Conservation (phyloP, 805 yeast genomes). For the Sugiyamaella americana region DNA sequence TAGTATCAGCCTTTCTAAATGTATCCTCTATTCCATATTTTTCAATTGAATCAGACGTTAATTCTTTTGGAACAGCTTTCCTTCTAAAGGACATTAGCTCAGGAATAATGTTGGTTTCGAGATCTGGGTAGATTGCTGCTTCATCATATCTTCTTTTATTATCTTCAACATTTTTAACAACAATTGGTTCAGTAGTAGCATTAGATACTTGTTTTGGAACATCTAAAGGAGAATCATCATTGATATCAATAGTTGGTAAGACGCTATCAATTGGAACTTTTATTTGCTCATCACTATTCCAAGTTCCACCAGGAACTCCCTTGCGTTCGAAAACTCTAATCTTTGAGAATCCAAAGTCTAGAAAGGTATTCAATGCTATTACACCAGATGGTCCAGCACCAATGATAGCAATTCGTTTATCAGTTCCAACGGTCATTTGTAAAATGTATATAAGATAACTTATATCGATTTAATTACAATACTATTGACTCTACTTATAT, state of each 20-base stretch:
- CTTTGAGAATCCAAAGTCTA: conserved; percentile 13
- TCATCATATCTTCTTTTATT: neutral
- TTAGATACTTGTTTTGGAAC: conserved; percentile 3
- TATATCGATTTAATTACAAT: too few relatives aligned
- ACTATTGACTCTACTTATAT: too few relatives aligned
- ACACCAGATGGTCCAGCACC: conserved; percentile 18
- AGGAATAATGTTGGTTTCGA: conserved; percentile 15
- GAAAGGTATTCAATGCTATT: conserved; percentile 12
- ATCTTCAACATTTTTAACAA: neutral
- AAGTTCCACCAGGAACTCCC: conserved; percentile 14
- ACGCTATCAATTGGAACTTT: neutral
- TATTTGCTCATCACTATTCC: conserved; percentile 7
- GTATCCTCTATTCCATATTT: conserved; percentile 10
- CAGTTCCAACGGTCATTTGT: neutral
- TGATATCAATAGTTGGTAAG: neutral
- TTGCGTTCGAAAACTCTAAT: conserved; percentile 14
- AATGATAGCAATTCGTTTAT: conserved; percentile 14
- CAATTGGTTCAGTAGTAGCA: neutral
- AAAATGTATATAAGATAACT: too few relatives aligned
- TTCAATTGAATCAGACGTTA: conserved; percentile 1
- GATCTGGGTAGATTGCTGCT: conserved; percentile 12
- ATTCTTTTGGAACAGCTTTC: conserved; percentile 6
- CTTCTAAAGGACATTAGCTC: conserved; percentile 11
- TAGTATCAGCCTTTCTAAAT: conserved; percentile 9
- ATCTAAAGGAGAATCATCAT: neutral